These are phyloP conservation scores for Amniculicola lignicola DNA, from an alignment of 495 filamentous ascomycete species.

Conservation along the genomic window DNA sequence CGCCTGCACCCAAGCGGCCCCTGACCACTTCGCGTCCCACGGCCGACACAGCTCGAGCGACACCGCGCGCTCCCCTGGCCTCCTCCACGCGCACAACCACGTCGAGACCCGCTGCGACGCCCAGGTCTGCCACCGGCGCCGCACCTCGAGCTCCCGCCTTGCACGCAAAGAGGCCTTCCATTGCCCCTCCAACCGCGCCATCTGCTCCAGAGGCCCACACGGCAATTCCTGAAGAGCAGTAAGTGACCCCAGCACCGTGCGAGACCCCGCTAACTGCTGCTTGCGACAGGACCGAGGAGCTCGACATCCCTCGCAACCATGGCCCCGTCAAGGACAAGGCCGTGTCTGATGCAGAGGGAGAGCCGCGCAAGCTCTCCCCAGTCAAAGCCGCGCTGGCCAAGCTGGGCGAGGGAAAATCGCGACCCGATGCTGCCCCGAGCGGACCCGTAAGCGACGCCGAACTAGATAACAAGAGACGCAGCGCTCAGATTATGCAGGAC, in stretches of 20 bases:
- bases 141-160: background rate
- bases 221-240: slow-evolving; percentile 24
- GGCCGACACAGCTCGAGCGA: slow-evolving; percentile 8
- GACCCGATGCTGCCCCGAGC: slow-evolving; percentile 26
- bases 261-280: slow-evolving; percentile 3
- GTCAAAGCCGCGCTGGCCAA: slow-evolving; percentile 17
- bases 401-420: slow-evolving; percentile 6
- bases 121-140: slow-evolving; percentile 15
- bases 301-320: slow-evolving; percentile 8
- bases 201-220: background rate
- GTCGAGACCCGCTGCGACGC: slow-evolving; percentile 22
- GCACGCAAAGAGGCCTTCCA: slow-evolving; percentile 28
- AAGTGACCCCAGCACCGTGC: background rate
- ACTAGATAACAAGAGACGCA: slow-evolving; percentile 15
- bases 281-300: background rate
- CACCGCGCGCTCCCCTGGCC: slow-evolving; percentile 24
- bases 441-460: slow-evolving; percentile 19
- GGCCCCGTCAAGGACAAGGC: slow-evolving; percentile 17
- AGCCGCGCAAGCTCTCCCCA: slow-evolving; percentile 15
- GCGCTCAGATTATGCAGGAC: slow-evolving; percentile 31
- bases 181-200: slow-evolving; percentile 9
- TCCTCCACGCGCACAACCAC: slow-evolving; percentile 13
- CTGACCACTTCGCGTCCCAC: slow-evolving; percentile 17
- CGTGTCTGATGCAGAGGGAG: slow-evolving; percentile 28
- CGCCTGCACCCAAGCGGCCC: slow-evolving; percentile 19